These are phyloP conservation scores for Alternaria gaisen DNA, from an alignment of 2,329 filamentous ascomycete genomes.

Conservation along the genomic window DNA sequence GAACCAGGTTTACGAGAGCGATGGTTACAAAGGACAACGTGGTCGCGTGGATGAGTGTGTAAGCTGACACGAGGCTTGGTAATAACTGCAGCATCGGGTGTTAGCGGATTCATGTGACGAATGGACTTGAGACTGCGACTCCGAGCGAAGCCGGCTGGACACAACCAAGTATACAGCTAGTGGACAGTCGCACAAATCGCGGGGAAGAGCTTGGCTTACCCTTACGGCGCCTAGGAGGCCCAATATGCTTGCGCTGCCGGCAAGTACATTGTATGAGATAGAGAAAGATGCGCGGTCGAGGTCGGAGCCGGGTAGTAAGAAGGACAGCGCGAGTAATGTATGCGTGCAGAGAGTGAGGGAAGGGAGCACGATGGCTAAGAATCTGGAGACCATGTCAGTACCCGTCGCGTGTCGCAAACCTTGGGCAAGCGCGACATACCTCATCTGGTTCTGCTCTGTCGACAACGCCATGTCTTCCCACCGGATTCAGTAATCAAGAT, in stretches of 20 bases:
- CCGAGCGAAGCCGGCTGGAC: not conserved
- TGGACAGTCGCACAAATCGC: not conserved
- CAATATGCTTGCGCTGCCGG: slow-evolving; percentile 51
- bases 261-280: slow-evolving; percentile 52
- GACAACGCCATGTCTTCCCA: slow-evolving; percentile 6
- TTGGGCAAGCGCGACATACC: slow-evolving; percentile 10
- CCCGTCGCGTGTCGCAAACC: not conserved
- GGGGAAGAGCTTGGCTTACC: slow-evolving; percentile 42
- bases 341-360: slow-evolving; percentile 39
- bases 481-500: not conserved
- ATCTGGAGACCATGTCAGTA: slow-evolving; percentile 24
- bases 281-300: slow-evolving; percentile 45
- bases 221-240: slow-evolving; percentile 56
- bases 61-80: slow-evolving; percentile 36
- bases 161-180: not conserved
- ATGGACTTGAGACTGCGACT: not conserved
- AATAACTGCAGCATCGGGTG: slow-evolving; percentile 27
- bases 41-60: slow-evolving; percentile 36
- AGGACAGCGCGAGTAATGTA: slow-evolving; percentile 35
- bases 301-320: slow-evolving; percentile 32
- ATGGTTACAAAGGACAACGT: slow-evolving; percentile 41
- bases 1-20: slow-evolving; percentile 34
- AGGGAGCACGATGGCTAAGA: slow-evolving; percentile 40
- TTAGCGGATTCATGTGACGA: slow-evolving; percentile 20
- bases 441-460: slow-evolving; percentile 17